phyloP scores from a whole-genome alignment of 129 eudicot species.

The Gnaphalium uliginosum region DNA sequence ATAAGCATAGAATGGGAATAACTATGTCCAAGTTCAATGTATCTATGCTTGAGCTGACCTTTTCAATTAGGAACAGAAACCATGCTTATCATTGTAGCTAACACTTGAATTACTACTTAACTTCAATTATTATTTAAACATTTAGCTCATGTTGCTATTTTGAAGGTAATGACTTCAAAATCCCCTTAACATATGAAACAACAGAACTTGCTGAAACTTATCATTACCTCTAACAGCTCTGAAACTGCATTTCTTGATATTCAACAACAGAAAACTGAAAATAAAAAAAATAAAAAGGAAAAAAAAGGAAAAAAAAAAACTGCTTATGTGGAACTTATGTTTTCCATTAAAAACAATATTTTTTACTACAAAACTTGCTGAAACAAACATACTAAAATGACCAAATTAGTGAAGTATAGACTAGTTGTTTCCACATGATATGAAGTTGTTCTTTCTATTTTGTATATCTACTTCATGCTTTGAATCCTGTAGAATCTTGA shows the following conservation, averaged over 20 bases:
- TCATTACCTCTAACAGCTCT: not conserved
- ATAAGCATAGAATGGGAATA: conserved; percentile 16
- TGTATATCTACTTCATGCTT: conserved; percentile 37
- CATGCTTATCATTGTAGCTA: not conserved
- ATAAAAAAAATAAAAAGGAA: not conserved
- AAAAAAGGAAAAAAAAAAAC: too few relatives aligned
- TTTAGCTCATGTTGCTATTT: not conserved
- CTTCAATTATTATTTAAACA: too few relatives aligned
- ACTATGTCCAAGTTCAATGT: conserved; percentile 67
- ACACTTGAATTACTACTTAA: not conserved
- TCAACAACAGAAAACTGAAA: not conserved
- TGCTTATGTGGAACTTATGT: not conserved
- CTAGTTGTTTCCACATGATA: not conserved
- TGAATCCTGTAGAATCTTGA: conserved; percentile 64
- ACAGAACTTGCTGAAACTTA: not conserved
- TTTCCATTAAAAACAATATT: not conserved
- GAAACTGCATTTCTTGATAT: not conserved
- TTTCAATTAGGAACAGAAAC: not conserved
- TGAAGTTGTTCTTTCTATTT: not conserved
- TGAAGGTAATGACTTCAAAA: not conserved
- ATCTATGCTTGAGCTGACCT: conserved; percentile 25
- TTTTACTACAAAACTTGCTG: not conserved
- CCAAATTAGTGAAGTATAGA: not conserved
- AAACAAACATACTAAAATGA: not conserved
- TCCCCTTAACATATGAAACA: not conserved